Base-by-base conservation (phyloP, 2,329 filamentous ascomycete genomes). In the Xylaria polymorpha region DNA sequence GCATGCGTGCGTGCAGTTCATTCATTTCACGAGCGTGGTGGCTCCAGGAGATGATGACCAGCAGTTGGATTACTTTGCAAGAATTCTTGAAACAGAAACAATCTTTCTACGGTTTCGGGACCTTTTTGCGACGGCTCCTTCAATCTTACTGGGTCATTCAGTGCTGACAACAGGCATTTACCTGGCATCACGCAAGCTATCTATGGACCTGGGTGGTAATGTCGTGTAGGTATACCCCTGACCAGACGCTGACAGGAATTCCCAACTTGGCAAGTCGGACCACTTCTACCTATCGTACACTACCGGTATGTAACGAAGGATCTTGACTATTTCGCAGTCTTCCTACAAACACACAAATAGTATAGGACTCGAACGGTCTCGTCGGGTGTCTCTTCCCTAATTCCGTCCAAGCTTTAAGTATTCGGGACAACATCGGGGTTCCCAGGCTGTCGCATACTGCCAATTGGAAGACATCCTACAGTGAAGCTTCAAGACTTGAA, bases 1-100 rank as follows among this genome's bases (percentile, higher is more conserved):
- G 63, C 66, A 56, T 55, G n/a, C n/a, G n/a, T 29, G 43, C 41
- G 57, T 64, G n/a, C 20, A 56, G 15, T 39, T 56, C 51, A 39
- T 39, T 56, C 51, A 39, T 56, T 56, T 39, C n/a, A 43, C 37
- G 10, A 29, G 35, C 35, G 18, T 35, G 9, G 35, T 53, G 50
- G 37, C 20, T 25, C 14, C 41, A 10, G 35, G 20, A 37, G 32
- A 57, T 64, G 48, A 43, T 53, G 48, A 32, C 20, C 37, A 39
- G 46, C 37, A 66, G 20, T 43, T 53, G 7, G 7, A 51, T 41
- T 58, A 50, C 67, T 62, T 66, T 57, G 32, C 55, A 57, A 29
- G 39, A 60, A 67, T 63, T 69, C 64, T 63, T 69, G 64, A 69
- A 69, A 69, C 67, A 61, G 64, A 66, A 61, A 69, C 59, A 67